Evolutionary conservation across 2,329 filamentous ascomycete species (phyloP), one percentile per base, ranked within the genome.

Genomic region (Fusarium sp.): DNA sequence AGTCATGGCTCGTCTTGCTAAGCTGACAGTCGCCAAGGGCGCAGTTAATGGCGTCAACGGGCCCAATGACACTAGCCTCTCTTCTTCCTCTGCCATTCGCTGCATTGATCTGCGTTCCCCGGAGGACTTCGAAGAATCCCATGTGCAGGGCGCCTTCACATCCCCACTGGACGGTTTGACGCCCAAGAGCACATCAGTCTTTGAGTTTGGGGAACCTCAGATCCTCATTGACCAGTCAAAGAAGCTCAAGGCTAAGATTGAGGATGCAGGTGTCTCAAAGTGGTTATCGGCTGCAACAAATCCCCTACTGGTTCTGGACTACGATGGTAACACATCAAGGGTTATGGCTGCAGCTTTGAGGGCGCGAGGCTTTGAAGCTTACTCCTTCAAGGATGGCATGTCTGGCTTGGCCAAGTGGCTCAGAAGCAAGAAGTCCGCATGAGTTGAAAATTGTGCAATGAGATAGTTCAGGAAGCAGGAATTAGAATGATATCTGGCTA

Each of bases 371-470:
- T 38, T 59, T 20, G 56, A 59, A 25, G 56, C 56, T 13, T 59
- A 40, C 18, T 40, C 31, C 16, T 59, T 59, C 35, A 59, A 40
- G 35, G 56, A n/a, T 9, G 56, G 56, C 22, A 27, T 59, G 35
- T 59, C 56, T 2, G 56, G 56, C 56, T 59, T 59, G 35, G 56
- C 35, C 31, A 59, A 38, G 35, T 59, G 56, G 56, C 33, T 59
- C 56, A 29, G 8, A 22, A 57, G 20, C 4, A 33, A 57, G 20
- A n/a, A 57, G 56, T 54, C 27, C n/a, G 13, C 27, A 31, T 54
- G 4, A 54, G 45, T 50, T 27, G 9, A 18, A 25, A 50, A 27
- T 10, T 18, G 22, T 47, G 20, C 22, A 16, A 52, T 13, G 9
- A n/a, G 9, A 5, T 14, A 13, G 25, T 29, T 29, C 9, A 29